Conservation (phyloP, 1,284 basidiomycete species). For the Sporisorium exsertum region DNA sequence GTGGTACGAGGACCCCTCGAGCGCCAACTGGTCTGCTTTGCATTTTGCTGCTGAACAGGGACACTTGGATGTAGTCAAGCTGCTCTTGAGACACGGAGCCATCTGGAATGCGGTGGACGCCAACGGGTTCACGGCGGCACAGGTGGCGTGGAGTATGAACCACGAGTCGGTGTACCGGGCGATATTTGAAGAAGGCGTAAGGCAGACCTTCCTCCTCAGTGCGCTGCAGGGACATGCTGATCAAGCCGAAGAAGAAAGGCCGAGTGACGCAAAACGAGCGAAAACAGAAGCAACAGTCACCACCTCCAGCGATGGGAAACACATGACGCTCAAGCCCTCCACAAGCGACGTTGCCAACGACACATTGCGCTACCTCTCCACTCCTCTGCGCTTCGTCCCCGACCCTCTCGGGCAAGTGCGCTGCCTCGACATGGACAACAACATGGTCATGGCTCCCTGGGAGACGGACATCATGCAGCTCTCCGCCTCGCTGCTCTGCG, state of each 20-base stretch:
- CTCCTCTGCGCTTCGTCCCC: constrained; percentile 77
- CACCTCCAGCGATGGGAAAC: constrained; percentile 60
- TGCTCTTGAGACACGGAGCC: constrained; percentile 83
- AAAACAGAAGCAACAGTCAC: constrained; percentile 7
- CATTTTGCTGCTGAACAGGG: constrained; percentile 88
- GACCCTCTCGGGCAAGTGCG: constrained; percentile 80
- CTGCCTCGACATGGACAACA: constrained; percentile 77
- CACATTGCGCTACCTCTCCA: constrained; percentile 80
- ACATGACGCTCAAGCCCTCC: constrained; percentile 70
- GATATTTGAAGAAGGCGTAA: constrained; percentile 70
- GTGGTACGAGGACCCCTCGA: constrained; percentile 83
- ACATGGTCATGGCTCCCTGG: constrained; percentile 77
- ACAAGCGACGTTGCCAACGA: constrained; percentile 70
- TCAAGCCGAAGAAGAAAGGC: constrained; percentile 12
- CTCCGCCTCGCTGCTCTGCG: constrained; percentile 56
- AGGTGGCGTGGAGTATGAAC: constrained; percentile 64
- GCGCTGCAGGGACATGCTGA: constrained; percentile 25
- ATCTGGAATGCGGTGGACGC: constrained; percentile 81
- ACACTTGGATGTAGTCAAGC: constrained; percentile 75
- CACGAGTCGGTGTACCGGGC: constrained; percentile 49
- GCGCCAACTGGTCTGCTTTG: constrained; percentile 77
- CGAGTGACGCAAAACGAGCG: constrained; percentile 18
- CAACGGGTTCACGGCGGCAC: constrained; percentile 61
- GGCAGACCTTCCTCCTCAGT: constrained; percentile 57
- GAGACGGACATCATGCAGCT: constrained; percentile 67